Conservation (phyloP, 2,329 filamentous ascomycete genomes). For the Colletotrichum trifolii region DNA sequence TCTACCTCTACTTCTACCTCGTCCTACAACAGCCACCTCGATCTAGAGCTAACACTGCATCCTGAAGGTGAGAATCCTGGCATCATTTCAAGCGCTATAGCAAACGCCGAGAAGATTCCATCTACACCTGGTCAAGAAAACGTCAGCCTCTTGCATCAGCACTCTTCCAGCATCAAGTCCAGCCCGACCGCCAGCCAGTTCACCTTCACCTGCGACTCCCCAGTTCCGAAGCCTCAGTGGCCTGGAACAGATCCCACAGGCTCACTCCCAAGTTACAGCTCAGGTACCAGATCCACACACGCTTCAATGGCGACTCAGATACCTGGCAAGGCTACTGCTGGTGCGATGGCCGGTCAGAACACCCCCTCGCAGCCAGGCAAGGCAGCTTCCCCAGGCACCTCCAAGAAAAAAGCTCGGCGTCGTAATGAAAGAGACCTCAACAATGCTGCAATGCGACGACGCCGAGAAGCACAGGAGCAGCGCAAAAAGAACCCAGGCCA, state of each 20-base stretch:
- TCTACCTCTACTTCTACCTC: not conserved
- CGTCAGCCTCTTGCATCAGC: constrained; percentile 80
- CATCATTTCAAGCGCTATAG: constrained; percentile 93
- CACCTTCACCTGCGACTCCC: constrained; percentile 95
- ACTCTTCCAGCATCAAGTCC: constrained; percentile 65
- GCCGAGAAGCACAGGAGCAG: constrained; percentile 78
- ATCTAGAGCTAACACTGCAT: not conserved
- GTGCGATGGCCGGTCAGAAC: constrained; percentile 2
- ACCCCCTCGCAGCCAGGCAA: constrained; percentile 46
- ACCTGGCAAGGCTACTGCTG: constrained; percentile 5
- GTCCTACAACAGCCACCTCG: not conserved
- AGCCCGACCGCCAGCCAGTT: constrained; percentile 86
- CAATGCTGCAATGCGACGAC: constrained; percentile 80
- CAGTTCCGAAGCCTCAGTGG: constrained; percentile 83
- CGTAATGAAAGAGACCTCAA: constrained; percentile 77
- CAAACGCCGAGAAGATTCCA: constrained; percentile 80
- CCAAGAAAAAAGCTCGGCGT: constrained; percentile 73
- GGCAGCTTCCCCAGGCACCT: constrained; percentile 49
- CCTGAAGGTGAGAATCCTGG: constrained; percentile 65
- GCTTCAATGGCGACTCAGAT: constrained; percentile 37
- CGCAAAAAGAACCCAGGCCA: constrained; percentile 80
- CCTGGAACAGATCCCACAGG: constrained; percentile 63
- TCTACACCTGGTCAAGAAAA: constrained; percentile 78
- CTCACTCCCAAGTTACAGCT: constrained; percentile 45
- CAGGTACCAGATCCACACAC: constrained; percentile 40